Conservation (phyloP, 148 eudicot genomes). For the Chenopodium album region DNA sequence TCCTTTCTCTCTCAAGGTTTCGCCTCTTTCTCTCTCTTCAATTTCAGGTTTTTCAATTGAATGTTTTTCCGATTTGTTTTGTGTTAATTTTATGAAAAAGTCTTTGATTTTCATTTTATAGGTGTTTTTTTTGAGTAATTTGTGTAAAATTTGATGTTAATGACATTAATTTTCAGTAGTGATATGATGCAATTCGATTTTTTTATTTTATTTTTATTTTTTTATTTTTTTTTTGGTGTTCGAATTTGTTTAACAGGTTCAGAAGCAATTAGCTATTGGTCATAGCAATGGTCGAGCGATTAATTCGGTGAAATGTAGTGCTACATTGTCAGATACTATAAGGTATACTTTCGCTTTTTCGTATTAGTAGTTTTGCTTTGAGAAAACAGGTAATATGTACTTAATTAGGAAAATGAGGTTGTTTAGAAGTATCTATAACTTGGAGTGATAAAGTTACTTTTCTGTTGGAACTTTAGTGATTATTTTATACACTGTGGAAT, state of each 20-base stretch:
- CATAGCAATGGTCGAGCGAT: conserved; percentile 8
- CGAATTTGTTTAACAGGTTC: conserved; percentile 22
- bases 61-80: background rate
- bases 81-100: background rate
- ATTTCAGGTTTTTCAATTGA: background rate
- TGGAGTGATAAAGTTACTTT: background rate
- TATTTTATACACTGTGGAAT: too few relatives aligned
- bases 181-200: too few relatives aligned
- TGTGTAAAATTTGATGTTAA: background rate
- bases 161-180: background rate
- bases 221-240: background rate
- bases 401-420: background rate
- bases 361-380: background rate
- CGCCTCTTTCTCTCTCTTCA: background rate
- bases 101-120: background rate
- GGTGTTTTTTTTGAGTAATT: background rate
- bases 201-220: too few relatives aligned
- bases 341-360: conserved; percentile 7
- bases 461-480: too few relatives aligned
- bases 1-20: conserved; percentile 40
- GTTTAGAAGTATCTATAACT: background rate
- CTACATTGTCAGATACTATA: conserved; percentile 20
- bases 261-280: conserved; percentile 23
- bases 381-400: background rate
- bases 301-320: conserved; percentile 27